phyloP scores from a whole-genome alignment of 495 filamentous ascomycete genomes.

The Aspergillus egyptiacus region DNA sequence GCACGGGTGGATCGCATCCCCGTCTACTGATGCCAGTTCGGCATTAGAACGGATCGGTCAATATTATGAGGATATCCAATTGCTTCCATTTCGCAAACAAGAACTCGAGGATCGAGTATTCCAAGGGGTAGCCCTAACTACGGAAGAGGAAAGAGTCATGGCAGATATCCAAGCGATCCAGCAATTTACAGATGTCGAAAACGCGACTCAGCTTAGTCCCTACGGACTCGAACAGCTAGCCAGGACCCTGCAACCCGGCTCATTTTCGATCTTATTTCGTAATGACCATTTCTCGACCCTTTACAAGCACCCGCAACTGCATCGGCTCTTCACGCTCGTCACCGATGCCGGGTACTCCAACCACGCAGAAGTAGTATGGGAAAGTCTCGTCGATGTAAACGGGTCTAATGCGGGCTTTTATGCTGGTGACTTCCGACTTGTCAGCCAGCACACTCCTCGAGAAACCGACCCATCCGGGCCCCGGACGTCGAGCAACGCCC shows the following conservation, averaged over 20 bases:
- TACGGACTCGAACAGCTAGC: constrained; percentile 71
- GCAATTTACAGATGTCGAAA: constrained; percentile 62
- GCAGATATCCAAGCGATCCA: constrained; percentile 79
- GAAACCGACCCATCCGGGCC: constrained; percentile 22
- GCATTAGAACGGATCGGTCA: constrained; percentile 66
- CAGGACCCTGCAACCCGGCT: constrained; percentile 59
- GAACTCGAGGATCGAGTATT: constrained; percentile 77
- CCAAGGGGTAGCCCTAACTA: constrained; percentile 39
- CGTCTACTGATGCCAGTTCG: constrained; percentile 53
- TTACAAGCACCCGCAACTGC: constrained; percentile 70
- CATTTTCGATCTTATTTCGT: constrained; percentile 83
- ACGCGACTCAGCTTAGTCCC: constrained; percentile 79
- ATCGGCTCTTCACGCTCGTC: constrained; percentile 69
- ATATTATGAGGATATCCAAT: constrained; percentile 86
- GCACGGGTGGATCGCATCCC: constrained; percentile 85
- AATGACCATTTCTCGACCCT: constrained; percentile 96
- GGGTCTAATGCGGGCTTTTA: constrained; percentile 81
- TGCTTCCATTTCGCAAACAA: constrained; percentile 79
- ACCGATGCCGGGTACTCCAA: constrained; percentile 86
- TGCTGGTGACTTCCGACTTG: constrained; percentile 82
- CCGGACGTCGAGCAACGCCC: constrained; percentile 25
- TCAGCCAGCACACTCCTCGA: constrained; percentile 49
- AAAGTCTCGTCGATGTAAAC: constrained; percentile 80
- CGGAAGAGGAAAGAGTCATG: constrained; percentile 65
- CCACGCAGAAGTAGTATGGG: constrained; percentile 94